These are phyloP conservation scores for Thymus mandschuricus DNA, from an alignment of 257 asterid genomes.

Conservation along the genomic window DNA sequence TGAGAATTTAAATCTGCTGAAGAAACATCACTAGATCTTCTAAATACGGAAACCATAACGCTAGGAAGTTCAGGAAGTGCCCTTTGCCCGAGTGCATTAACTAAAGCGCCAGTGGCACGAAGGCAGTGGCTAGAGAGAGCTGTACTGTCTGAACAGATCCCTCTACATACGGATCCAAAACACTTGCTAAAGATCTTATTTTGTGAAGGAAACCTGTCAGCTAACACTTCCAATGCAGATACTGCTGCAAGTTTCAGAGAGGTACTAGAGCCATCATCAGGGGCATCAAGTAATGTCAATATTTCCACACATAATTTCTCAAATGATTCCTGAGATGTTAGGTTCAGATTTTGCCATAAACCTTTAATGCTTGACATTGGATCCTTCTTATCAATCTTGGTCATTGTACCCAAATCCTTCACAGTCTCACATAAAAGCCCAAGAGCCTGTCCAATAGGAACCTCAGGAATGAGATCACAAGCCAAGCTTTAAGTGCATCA, in stretches of 20 bases:
- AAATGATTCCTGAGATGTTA: slow-evolving; percentile 48
- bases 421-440: slow-evolving; percentile 71
- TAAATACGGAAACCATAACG: slow-evolving; percentile 63
- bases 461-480: slow-evolving; percentile 24
- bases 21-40: slow-evolving; percentile 45
- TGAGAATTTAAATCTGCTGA: slow-evolving; percentile 36
- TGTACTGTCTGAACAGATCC: slow-evolving; percentile 58
- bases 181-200: slow-evolving; percentile 63
- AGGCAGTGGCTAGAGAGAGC: slow-evolving; percentile 73
- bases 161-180: slow-evolving; percentile 69
- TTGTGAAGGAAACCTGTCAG: slow-evolving; percentile 61
- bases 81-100: slow-evolving; percentile 79
- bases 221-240: slow-evolving; percentile 72
- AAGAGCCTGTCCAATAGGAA: slow-evolving; percentile 68
- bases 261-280: slow-evolving; percentile 47
- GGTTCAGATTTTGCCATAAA: slow-evolving; percentile 70
- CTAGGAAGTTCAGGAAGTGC: slow-evolving; percentile 81
- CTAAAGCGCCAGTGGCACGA: slow-evolving; percentile 73
- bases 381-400: slow-evolving; percentile 52
- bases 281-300: slow-evolving; percentile 55
- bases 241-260: slow-evolving; percentile 72
- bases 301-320: slow-evolving; percentile 61
- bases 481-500: slow-evolving; percentile 7
- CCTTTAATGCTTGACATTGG: slow-evolving; percentile 46
- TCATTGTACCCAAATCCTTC: slow-evolving; percentile 53